These are phyloP conservation scores for Tolypocladium guangdongense DNA, from an alignment of 2,329 filamentous ascomycete genomes.

Conservation along the genomic window DNA sequence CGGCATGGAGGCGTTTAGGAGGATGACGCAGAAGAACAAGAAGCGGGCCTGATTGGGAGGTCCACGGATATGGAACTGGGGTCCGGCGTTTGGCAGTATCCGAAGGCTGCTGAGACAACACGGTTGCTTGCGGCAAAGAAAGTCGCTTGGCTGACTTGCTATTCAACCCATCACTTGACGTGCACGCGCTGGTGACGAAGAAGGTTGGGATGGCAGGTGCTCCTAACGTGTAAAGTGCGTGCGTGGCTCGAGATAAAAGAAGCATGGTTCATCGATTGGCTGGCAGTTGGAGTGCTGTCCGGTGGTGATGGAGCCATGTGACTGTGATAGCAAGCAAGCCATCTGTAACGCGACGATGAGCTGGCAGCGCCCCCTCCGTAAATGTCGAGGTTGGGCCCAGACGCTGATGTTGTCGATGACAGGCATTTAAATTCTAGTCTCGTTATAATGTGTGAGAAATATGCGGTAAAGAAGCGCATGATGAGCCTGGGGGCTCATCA, in stretches of 20 bases:
- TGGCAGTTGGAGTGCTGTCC: not conserved
- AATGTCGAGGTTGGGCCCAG: not conserved
- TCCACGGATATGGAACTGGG: not conserved
- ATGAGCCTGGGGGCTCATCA: not conserved
- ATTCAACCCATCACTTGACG: not conserved
- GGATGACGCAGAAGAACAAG: slow-evolving; percentile 54
- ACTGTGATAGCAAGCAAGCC: not conserved
- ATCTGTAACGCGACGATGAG: not conserved
- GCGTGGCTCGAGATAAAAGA: not conserved
- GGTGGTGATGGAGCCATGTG: not conserved
- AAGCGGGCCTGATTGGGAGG: slow-evolving; percentile 23
- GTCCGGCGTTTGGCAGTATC: not conserved
- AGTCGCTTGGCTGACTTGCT: not conserved
- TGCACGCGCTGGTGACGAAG: not conserved
- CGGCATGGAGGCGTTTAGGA: slow-evolving; percentile 53
- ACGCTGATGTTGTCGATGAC: not conserved
- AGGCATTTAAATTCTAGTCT: too few relatives aligned
- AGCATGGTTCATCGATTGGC: not conserved
- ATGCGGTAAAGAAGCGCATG: not conserved
- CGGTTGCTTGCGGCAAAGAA: too few relatives aligned
- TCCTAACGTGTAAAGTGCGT: not conserved
- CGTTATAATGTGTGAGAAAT: too few relatives aligned
- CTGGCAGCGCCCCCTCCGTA: not conserved
- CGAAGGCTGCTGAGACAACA: not conserved
- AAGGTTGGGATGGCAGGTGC: not conserved